Conservation (phyloP, 2,329 filamentous ascomycete genomes). For the Fonsecaea multimorphosa region DNA sequence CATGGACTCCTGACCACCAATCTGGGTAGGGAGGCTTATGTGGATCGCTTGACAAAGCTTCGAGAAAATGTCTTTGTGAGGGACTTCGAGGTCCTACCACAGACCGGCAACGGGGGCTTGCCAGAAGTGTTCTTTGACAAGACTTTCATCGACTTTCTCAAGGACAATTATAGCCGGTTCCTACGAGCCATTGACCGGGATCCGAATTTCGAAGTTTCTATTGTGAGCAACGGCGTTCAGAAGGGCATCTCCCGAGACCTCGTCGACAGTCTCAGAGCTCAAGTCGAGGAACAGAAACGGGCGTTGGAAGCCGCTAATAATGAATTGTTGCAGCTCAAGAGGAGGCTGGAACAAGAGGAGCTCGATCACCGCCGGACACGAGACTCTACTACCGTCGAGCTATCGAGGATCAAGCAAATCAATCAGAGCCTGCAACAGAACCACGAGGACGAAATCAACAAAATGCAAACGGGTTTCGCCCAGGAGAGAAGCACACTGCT, state of each 20-base stretch:
- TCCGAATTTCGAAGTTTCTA: slow-evolving; percentile 82
- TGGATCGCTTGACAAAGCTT: slow-evolving; percentile 78
- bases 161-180: slow-evolving; percentile 90
- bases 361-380: slow-evolving; percentile 72
- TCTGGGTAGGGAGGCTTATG: slow-evolving; percentile 84
- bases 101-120: slow-evolving; percentile 62
- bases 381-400: slow-evolving; percentile 62
- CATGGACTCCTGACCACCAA: slow-evolving; percentile 77
- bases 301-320: slow-evolving; percentile 63
- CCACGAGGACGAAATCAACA: slow-evolving; percentile 70
- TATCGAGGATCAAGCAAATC: slow-evolving; percentile 65
- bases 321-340: slow-evolving; percentile 60
- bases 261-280: slow-evolving; percentile 79
- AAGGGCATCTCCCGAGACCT: slow-evolving; percentile 93
- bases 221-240: slow-evolving; percentile 77
- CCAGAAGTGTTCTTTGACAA: slow-evolving; percentile 86
- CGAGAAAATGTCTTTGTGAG: slow-evolving; percentile 79
- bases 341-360: slow-evolving; percentile 71
- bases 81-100: slow-evolving; percentile 86
- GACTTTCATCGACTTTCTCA: slow-evolving; percentile 89
- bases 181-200: slow-evolving; percentile 87
- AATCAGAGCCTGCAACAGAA: slow-evolving; percentile 74
- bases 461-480: slow-evolving; percentile 48
- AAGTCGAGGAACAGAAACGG: slow-evolving; percentile 75
- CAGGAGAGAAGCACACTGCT: slow-evolving; percentile 30